Base-by-base conservation (phyloP, 1,284 basidiomycete genomes). In the Ceratobasidium sp. region DNA sequence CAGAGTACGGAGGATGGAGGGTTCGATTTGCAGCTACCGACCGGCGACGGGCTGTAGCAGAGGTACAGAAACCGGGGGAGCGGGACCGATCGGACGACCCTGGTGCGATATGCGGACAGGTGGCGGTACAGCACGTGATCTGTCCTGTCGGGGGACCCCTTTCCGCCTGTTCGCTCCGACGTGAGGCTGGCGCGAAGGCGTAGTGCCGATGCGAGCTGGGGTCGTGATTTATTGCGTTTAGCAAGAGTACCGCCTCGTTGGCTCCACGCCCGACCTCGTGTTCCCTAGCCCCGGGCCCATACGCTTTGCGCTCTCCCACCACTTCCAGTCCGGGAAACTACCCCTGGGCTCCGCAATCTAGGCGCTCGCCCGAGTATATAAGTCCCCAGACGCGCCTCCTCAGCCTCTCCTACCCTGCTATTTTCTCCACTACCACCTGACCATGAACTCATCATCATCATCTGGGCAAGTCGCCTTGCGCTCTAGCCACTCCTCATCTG, bases 191-290 rank as follows among this genome's bases (percentile, higher is more conserved):
- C n/a, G 36, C 36, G 36, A 39, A 39, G 36, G 14, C 36, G 45
- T 1, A n/a, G n/a, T 58, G 57, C 57, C 36, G 58, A 60, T n/a
- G 23, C 14, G 43, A 46, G 59, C 59, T 45, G 41, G 26, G 59
- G 41, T 21, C 39, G 58, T 2, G 16, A 16, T 43, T 5, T 10
- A 55, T 26, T n/a, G 23, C 2, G 16, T 1, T 2, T 30, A 21
- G 26, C 30, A 2, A 9, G 23, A 4, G 3, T 5, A 45, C 58
- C 58, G 21, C 58, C 59, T 46, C 59, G 59, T 61, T 61, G 39
- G 41, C 59, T 21, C 59, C 59, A 61, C 59, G 59, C 58, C 59
- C 48, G 41, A 46, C 59, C 59, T 46, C 59, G 59, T 61, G 59
- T 61, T 61, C 59, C 45, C 18, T 18, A 46, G 28, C 59, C 59